Evolutionary conservation across 2,329 filamentous ascomycete genomes (phyloP).

Genomic region (Ambrosiella beaveri): DNA sequence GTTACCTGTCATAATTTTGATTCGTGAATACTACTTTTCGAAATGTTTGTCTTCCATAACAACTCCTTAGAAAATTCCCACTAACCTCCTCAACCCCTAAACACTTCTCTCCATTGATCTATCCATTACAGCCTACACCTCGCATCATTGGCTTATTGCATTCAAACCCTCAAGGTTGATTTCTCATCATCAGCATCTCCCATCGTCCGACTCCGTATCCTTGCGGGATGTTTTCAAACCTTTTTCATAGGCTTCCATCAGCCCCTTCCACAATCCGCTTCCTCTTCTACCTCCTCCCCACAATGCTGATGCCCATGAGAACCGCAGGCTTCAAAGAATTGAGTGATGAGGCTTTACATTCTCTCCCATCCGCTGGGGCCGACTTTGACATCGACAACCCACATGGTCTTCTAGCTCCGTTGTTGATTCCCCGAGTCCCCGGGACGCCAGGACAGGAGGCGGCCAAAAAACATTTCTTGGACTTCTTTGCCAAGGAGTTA

Average conservation of each 20-base stretch:
- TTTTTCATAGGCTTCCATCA: background rate
- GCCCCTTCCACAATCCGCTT: background rate
- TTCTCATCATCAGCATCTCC: background rate
- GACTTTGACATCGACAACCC: slow-evolving; percentile 59
- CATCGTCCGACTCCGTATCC: background rate
- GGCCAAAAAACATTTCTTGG: slow-evolving; percentile 64
- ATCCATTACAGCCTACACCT: background rate
- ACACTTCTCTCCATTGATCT: background rate
- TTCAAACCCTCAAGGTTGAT: background rate
- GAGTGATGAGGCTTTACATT: slow-evolving; percentile 55
- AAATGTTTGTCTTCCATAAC: background rate
- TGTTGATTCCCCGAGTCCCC: slow-evolving; percentile 74
- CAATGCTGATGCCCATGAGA: background rate
- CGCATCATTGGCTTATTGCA: background rate
- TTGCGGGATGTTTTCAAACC: background rate
- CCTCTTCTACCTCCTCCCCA: background rate
- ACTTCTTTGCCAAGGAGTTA: slow-evolving; percentile 60
- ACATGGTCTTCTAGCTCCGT: slow-evolving; percentile 65
- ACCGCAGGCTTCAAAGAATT: slow-evolving; percentile 32
- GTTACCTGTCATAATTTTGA: background rate
- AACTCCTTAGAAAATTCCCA: background rate
- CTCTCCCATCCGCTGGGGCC: slow-evolving; percentile 51
- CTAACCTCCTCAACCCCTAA: background rate
- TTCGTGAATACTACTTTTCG: background rate
- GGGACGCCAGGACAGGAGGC: slow-evolving; percentile 59